phyloP scores from a whole-genome alignment of 768 basidiomycete genomes.

The Dacryopinax spathularia region DNA sequence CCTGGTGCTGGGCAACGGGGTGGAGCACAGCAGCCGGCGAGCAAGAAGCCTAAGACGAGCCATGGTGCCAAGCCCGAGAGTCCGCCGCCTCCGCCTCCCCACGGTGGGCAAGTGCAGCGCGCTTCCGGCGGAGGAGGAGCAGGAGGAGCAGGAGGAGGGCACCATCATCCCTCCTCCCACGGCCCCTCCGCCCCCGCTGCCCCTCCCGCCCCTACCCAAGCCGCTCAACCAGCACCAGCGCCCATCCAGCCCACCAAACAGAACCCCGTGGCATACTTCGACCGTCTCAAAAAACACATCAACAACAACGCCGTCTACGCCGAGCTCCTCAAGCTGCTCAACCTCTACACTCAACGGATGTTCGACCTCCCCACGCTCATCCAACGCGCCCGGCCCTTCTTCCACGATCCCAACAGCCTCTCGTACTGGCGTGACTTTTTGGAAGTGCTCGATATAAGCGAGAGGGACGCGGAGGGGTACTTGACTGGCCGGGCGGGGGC shows the following conservation, averaged over 20 bases:
- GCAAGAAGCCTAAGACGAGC: conserved; percentile 19
- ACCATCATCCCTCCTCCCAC: conserved; percentile 24
- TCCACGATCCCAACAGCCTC: conserved; percentile 57
- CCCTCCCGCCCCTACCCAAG: conserved; percentile 16
- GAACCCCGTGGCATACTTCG: conserved; percentile 71
- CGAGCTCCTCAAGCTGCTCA: conserved; percentile 87
- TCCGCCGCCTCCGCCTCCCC: conserved; percentile 11
- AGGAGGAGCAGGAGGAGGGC: too few relatives aligned
- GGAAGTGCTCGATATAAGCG: conserved; percentile 63
- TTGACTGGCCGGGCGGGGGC: conserved; percentile 13
- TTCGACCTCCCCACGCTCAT: conserved; percentile 74
- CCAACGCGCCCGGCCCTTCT: conserved; percentile 62
- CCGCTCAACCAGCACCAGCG: conserved; percentile 7
- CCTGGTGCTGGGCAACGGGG: conserved; percentile 15
- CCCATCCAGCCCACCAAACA: conserved; percentile 32
- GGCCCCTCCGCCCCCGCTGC: conserved; percentile 6
- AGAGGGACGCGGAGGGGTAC: conserved; percentile 20
- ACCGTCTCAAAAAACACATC: conserved; percentile 50
- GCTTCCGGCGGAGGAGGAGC: too few relatives aligned
- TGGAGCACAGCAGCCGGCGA: conserved; percentile 15
- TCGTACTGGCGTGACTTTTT: conserved; percentile 71
- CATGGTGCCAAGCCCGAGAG: conserved; percentile 11
- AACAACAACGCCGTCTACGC: conserved; percentile 36
- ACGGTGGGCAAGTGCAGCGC: too few relatives aligned
- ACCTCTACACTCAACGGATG: conserved; percentile 80